phyloP scores from a whole-genome alignment of 164 flowering plant species.

The Cinnamomum chago region DNA sequence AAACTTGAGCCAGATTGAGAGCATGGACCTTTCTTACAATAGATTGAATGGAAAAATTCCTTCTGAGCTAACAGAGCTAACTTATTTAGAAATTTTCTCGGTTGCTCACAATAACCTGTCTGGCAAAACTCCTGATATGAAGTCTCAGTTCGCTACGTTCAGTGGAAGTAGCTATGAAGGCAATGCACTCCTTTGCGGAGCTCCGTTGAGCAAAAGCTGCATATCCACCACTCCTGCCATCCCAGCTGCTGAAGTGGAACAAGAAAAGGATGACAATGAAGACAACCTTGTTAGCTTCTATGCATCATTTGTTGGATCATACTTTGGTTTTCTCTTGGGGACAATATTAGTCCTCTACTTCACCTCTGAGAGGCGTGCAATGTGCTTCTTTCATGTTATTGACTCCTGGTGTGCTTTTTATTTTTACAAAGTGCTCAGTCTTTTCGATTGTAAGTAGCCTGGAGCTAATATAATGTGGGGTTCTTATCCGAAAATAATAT shows the following conservation, averaged over 20 bases:
- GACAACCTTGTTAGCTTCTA: not conserved
- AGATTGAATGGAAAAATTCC: constrained; percentile 24
- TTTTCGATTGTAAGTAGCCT: no score
- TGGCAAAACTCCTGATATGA: constrained; percentile 11
- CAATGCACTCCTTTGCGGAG: constrained; percentile 14
- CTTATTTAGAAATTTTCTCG: constrained; percentile 8
- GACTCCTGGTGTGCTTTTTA: no score
- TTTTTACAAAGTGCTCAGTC: no score
- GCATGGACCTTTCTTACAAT: constrained; percentile 11
- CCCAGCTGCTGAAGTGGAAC: not conserved
- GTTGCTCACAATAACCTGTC: constrained; percentile 26
- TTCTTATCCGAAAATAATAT: no score
- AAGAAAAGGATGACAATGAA: not conserved
- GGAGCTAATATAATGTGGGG: no score
- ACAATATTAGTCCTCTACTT: not conserved
- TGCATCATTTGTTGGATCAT: constrained; percentile 5
- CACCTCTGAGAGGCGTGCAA: not conserved
- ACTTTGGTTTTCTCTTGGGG: not conserved
- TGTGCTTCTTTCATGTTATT: no score
- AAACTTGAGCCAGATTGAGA: constrained; percentile 14
- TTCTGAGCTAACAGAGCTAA: constrained; percentile 5
- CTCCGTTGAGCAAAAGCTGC: constrained; percentile 6
- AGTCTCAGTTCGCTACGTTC: constrained; percentile 20
- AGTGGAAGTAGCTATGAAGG: constrained; percentile 15
- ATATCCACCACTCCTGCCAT: not conserved